Evolutionary conservation across 768 basidiomycete species (phyloP).

Genomic region (Leccinellum albellum): DNA sequence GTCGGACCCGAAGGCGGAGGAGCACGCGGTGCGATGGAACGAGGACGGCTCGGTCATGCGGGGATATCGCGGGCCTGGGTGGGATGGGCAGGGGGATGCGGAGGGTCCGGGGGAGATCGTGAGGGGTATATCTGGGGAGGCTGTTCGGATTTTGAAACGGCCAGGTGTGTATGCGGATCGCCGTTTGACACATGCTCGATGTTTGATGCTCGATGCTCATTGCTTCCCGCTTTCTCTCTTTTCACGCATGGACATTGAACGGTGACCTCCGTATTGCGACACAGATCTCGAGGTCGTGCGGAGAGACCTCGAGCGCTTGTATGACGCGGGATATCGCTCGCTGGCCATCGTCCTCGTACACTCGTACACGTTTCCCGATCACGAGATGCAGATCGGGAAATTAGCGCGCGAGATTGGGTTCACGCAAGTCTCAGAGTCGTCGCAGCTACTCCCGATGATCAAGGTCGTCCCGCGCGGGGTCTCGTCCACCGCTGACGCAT

Average conservation of each 20-base stretch:
- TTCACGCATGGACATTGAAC: not conserved
- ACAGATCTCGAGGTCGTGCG: conserved; percentile 53
- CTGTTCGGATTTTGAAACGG: conserved; percentile 74
- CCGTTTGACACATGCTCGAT: not conserved
- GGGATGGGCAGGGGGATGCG: conserved; percentile 65
- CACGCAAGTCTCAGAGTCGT: conserved; percentile 82
- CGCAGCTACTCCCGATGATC: conserved; percentile 88
- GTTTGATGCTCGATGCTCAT: not conserved
- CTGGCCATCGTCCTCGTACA: conserved; percentile 88
- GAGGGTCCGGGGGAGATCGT: conserved; percentile 82
- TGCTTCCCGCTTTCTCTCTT: not conserved
- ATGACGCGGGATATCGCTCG: conserved; percentile 80
- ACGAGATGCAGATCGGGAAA: conserved; percentile 69
- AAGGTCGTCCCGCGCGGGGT: conserved; percentile 92
- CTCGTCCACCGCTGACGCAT: conserved; percentile 92
- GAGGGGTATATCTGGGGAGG: conserved; percentile 81
- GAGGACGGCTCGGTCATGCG: conserved; percentile 61
- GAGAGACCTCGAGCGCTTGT: conserved; percentile 63
- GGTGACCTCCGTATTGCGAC: not conserved
- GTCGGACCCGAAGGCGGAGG: conserved; percentile 78
- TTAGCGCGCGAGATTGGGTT: conserved; percentile 84
- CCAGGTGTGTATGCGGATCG: conserved; percentile 43
- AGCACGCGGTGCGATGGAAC: conserved; percentile 74
- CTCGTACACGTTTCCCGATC: conserved; percentile 87
- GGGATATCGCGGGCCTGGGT: conserved; percentile 74